These are phyloP conservation scores for Puccinia polysora DNA, from an alignment of 1,284 basidiomycete genomes.

Conservation along the genomic window DNA sequence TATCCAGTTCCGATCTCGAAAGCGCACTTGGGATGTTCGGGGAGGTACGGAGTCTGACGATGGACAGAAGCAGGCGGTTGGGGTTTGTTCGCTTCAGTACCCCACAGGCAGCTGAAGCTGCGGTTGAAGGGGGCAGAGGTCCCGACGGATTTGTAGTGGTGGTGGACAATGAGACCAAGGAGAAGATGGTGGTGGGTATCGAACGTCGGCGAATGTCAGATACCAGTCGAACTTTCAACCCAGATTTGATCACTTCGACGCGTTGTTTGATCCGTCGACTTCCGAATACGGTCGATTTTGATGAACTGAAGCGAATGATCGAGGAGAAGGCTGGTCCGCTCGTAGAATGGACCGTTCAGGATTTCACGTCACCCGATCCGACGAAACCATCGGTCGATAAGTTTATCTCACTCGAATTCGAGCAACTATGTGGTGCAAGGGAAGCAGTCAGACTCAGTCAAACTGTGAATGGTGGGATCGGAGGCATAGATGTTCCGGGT, in stretches of 20 bases:
- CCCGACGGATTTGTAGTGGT: conserved; percentile 24
- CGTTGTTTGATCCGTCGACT: conserved; percentile 23
- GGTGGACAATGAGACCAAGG: conserved; percentile 12
- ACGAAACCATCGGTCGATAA: conserved; percentile 13
- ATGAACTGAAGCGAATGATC: conserved; percentile 20
- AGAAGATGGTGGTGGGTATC: conserved; percentile 32
- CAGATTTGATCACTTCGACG: conserved; percentile 25
- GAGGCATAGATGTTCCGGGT: conserved; percentile 18
- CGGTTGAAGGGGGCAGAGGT: conserved; percentile 21
- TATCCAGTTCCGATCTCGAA: neutral
- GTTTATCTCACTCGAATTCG: conserved; percentile 30
- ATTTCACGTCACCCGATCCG: conserved; percentile 8
- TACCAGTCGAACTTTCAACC: conserved; percentile 20
- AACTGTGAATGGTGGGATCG: neutral
- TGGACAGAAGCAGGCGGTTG: conserved; percentile 24
- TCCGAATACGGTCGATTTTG: conserved; percentile 6
- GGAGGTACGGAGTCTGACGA: conserved; percentile 23
- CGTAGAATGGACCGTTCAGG: conserved; percentile 28
- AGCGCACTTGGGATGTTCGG: conserved; percentile 21
- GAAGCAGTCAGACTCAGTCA: conserved; percentile 29
- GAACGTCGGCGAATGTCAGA: conserved; percentile 23
- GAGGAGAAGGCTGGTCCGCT: conserved; percentile 14
- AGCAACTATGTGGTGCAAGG: conserved; percentile 32
- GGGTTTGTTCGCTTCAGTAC: conserved; percentile 23
- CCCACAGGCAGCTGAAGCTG: conserved; percentile 14